Base-by-base conservation (phyloP, 2,329 filamentous ascomycete genomes). In the Diaporthe sp. region DNA sequence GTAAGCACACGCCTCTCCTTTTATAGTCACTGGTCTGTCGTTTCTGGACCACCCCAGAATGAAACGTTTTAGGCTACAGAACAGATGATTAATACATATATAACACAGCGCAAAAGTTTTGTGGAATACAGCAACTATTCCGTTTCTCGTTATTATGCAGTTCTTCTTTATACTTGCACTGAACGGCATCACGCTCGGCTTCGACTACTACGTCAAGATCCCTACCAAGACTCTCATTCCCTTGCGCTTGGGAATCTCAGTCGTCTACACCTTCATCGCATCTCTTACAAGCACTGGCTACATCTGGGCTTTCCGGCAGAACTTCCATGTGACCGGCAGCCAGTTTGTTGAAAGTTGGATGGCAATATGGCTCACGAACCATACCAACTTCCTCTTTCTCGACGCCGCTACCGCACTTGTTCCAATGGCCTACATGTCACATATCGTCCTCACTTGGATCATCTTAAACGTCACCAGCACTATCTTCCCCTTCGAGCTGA, bases 391-490 rank as follows among this genome's bases (percentile, higher is more conserved):
- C 77, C 80, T 83, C 28, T 79, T 84, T 3, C 77, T 88, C 2
- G 86, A 88, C 71, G 2, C n/a, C 8, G 54, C 55, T 9, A 58
- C n/a, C 22, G 47, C 50, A 19, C 79, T 81, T 3, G 38, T 86
- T 0, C 84, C 85, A 0, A 78, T 83, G 47, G 77, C 80, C 0
- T 82, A 82, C 57, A 79, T 86, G 25, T 83, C 86, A 0, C 85
- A 87, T 76, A 82, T 85, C 15, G 76, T 88, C 0, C 77, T 88
- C 1, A 82, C 83, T 0, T 86, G 84, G 83, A 80, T 86, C 45
- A 81, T 87, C 72, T 73, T 82, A 42, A 86, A 86, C 57, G 80
- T 87, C 1, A 77, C 82, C 2, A 81, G 81, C 61, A 80, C 80
- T 3, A 77, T 86, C 17, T 80, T 79, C 25, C 85, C 85, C 0